Conservation (phyloP, 2,329 filamentous ascomycete genomes). For the Fusarium nisikadoi region DNA sequence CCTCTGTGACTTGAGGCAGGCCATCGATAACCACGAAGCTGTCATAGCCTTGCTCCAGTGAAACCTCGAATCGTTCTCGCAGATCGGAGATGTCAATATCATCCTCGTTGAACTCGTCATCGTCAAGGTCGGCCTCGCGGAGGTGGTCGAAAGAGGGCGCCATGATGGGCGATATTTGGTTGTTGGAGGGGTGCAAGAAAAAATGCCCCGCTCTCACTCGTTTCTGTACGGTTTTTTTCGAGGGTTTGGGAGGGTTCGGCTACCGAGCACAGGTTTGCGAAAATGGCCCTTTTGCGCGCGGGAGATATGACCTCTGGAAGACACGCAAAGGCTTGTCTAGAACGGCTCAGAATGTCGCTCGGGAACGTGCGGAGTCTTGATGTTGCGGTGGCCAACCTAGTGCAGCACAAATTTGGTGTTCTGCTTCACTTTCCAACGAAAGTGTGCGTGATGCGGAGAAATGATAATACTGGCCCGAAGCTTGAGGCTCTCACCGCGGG, state of each 20-base stretch:
- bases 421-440: slow-evolving; percentile 48
- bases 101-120: slow-evolving; percentile 88
- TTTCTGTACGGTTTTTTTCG: slow-evolving; percentile 33
- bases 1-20: slow-evolving; percentile 87
- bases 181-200: slow-evolving; percentile 49
- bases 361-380: slow-evolving; percentile 45
- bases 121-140: slow-evolving; percentile 87
- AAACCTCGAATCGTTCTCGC: slow-evolving; percentile 93
- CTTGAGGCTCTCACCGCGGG: slow-evolving; percentile 47
- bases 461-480: slow-evolving; percentile 51
- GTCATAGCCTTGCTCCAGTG: slow-evolving; percentile 94
- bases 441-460: slow-evolving; percentile 55
- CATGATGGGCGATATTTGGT: slow-evolving; percentile 71
- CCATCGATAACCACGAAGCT: slow-evolving; percentile 97
- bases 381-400: slow-evolving; percentile 43
- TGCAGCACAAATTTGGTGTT: slow-evolving; percentile 54
- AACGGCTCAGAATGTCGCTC: slow-evolving; percentile 41
- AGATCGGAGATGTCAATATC: slow-evolving; percentile 97
- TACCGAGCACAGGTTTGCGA: slow-evolving; percentile 31
- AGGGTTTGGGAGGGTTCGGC: slow-evolving; percentile 31
- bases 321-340: slow-evolving; percentile 36
- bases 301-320: slow-evolving; percentile 32
- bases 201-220: slow-evolving; percentile 52
- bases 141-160: slow-evolving; percentile 89
- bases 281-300: slow-evolving; percentile 36